Evolutionary conservation across 202 grass and related monocot genomes (phyloP).

Genomic region (Panicum virgatum): DNA sequence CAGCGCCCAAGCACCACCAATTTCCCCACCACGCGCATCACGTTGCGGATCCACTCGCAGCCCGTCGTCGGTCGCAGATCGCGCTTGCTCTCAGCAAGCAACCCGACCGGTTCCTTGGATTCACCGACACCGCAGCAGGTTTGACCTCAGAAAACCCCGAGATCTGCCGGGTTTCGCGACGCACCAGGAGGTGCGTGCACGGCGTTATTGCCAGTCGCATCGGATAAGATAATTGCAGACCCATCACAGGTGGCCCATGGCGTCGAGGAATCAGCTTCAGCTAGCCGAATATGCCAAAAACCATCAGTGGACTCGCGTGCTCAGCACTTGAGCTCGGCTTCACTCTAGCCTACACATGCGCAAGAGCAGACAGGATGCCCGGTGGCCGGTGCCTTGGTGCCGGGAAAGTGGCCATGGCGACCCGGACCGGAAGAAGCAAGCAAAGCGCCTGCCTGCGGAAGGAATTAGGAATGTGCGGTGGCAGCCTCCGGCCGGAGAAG

Average conservation of each 20-base stretch:
- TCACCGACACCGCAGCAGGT: not conserved
- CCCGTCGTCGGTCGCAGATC: conserved; percentile 29
- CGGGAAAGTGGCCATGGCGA: conserved; percentile 35
- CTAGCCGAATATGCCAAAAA: conserved; percentile 24
- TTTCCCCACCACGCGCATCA: not conserved
- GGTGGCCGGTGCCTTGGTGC: conserved; percentile 23
- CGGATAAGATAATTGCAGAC: conserved; percentile 19
- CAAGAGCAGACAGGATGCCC: not conserved
- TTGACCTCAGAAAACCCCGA: conserved; percentile 29
- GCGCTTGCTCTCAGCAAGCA: not conserved
- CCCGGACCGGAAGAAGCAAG: conserved; percentile 33
- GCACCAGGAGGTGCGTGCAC: not conserved
- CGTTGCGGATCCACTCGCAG: not conserved
- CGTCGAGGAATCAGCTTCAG: conserved; percentile 37
- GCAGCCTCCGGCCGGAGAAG: not conserved
- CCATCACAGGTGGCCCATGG: not conserved
- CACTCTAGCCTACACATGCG: not conserved
- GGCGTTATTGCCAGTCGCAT: not conserved
- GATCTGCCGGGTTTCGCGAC: conserved; percentile 41
- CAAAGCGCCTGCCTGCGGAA: not conserved
- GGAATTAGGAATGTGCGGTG: not conserved
- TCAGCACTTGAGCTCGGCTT: not conserved
- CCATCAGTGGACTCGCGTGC: not conserved
- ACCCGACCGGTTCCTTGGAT: conserved; percentile 20
- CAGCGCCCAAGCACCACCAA: not conserved